Percentiles rank a stretch among this genome's conserved stretches.
Evolutionary conservation across 345 rosid species (phyloP).

Genomic region (Syzygium jambos): DNA sequence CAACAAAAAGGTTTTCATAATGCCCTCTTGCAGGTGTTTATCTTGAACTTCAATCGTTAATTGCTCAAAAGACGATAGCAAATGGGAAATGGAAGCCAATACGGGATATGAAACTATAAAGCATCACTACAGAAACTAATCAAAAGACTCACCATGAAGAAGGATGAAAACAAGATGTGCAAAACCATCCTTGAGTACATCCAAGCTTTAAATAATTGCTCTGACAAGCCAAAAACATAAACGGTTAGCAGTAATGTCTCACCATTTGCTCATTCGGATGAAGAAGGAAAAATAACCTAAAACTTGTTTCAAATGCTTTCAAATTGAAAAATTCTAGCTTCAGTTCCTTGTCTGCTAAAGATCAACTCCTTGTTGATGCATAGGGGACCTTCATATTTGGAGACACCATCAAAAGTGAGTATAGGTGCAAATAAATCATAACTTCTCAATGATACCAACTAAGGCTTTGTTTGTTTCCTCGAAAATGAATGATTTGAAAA

Average conservation of each 20-base stretch:
- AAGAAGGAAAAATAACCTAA: not conserved
- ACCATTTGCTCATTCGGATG: not conserved
- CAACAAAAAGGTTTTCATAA: not conserved
- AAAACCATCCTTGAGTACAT: conserved; percentile 62
- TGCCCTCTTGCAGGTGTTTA: not conserved
- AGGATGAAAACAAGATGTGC: conserved; percentile 42
- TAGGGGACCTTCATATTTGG: not conserved
- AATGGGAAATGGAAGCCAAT: not conserved
- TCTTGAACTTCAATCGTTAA: not conserved
- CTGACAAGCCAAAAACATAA: conserved; percentile 15
- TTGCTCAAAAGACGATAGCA: not conserved
- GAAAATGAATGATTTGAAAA: no score
- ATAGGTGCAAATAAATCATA: not conserved
- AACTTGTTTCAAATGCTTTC: not conserved
- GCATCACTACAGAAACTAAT: not conserved
- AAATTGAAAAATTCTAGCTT: not conserved
- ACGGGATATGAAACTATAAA: not conserved
- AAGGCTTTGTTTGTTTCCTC: no score
- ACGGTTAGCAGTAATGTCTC: not conserved
- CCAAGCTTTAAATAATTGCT: conserved; percentile 61
- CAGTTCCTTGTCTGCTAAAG: not conserved
- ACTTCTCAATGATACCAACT: not conserved
- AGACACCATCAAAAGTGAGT: not conserved
- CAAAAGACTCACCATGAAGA: conserved; percentile 29
- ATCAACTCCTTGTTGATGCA: not conserved